Percentiles rank a stretch among this genome's conserved stretches.
Evolutionary conservation across 2,329 filamentous ascomycete species (phyloP).

Genomic region (Conoideocrella luteorostrata): DNA sequence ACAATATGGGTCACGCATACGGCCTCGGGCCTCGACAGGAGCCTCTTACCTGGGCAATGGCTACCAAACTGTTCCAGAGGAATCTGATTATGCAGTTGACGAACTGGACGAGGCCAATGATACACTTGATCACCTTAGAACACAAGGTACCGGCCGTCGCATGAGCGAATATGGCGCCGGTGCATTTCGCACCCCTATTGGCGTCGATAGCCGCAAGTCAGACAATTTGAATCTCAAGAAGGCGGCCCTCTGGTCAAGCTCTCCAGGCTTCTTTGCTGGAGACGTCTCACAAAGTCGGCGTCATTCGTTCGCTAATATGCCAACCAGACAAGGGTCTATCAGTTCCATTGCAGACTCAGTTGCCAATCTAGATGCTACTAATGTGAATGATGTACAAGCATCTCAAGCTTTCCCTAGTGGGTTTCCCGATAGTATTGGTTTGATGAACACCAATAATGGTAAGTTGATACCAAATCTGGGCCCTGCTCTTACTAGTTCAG

Average conservation of each 20-base stretch:
- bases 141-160: constrained; percentile 40
- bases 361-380: constrained; percentile 38
- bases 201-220: constrained; percentile 54
- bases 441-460: constrained; percentile 34
- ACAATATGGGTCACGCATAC: constrained; percentile 37
- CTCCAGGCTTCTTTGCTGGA: constrained; percentile 57
- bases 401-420: constrained; percentile 35
- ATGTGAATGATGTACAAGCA: constrained; percentile 34
- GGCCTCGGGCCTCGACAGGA: constrained; percentile 52
- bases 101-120: constrained; percentile 61
- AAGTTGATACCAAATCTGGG: constrained; percentile 17
- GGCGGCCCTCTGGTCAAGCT: constrained; percentile 64
- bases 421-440: constrained; percentile 33
- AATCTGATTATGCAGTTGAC: constrained; percentile 67
- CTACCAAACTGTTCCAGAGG: constrained; percentile 55
- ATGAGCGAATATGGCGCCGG: constrained; percentile 52
- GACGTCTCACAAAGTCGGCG: constrained; percentile 68
- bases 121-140: constrained; percentile 36
- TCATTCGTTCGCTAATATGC: constrained; percentile 71
- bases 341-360: constrained; percentile 51
- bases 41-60: constrained; percentile 49
- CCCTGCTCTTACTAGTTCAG: not conserved
- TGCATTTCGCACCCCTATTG: constrained; percentile 40
- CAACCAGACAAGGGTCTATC: constrained; percentile 57
- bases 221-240: constrained; percentile 56